Evolutionary conservation across 2,329 filamentous ascomycete genomes (phyloP).

Genomic region (Blumeria hordei): DNA sequence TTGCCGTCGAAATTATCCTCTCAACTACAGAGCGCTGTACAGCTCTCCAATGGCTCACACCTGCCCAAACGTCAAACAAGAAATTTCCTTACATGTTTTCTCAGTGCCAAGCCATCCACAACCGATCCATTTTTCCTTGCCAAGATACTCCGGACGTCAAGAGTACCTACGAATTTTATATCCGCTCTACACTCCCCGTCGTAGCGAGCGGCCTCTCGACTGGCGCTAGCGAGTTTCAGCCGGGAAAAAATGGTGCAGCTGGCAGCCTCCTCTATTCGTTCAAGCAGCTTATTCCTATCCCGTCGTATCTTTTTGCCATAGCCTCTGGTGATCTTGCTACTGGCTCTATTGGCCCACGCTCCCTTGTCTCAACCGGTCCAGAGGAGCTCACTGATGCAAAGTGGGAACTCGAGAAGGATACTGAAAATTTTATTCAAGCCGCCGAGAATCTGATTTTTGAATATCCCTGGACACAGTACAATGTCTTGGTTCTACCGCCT

Average conservation of each 20-base stretch:
- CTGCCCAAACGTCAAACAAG: constrained; percentile 82
- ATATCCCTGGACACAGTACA: constrained; percentile 89
- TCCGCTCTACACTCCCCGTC: constrained; percentile 71
- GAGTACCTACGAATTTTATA: constrained; percentile 75
- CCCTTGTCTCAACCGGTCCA: constrained; percentile 64
- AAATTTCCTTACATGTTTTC: constrained; percentile 96
- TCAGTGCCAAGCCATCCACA: constrained; percentile 92
- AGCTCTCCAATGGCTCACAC: constrained; percentile 84
- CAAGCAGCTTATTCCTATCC: constrained; percentile 77
- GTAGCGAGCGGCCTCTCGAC: constrained; percentile 61
- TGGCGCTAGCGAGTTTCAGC: constrained; percentile 24
- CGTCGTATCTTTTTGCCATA: constrained; percentile 83
- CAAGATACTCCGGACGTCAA: constrained; percentile 97
- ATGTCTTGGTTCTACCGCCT: constrained; percentile 70
- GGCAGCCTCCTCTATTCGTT: constrained; percentile 50
- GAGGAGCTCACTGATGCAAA: constrained; percentile 65
- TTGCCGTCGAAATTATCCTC: constrained; percentile 39
- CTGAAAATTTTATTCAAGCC: constrained; percentile 73
- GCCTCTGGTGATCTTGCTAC: constrained; percentile 66
- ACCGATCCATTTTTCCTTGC: constrained; percentile 80
- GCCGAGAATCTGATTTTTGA: constrained; percentile 65
- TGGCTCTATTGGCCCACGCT: constrained; percentile 68
- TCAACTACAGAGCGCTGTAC: constrained; percentile 75
- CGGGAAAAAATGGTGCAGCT: constrained; percentile 26
- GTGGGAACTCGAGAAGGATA: constrained; percentile 78